Evolutionary conservation across 495 filamentous ascomycete genomes (phyloP).

Genomic region (Bacidia rubella): DNA sequence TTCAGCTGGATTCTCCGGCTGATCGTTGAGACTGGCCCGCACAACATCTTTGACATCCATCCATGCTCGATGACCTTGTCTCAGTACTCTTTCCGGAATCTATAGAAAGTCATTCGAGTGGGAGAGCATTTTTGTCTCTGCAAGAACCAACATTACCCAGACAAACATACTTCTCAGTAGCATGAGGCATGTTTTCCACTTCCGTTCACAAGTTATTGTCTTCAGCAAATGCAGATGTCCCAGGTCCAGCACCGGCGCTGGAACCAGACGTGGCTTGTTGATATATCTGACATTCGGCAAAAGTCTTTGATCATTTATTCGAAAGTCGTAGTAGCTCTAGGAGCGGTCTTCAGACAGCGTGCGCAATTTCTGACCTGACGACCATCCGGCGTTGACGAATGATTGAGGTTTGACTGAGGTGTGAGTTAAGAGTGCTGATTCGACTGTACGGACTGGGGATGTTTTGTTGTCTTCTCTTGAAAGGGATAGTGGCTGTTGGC

Average conservation of each 20-base stretch:
- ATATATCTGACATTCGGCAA: conserved; percentile 3
- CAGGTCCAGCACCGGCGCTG: conserved; percentile 1
- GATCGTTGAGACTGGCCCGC: conserved; percentile 1
- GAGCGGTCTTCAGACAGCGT: too few species aligned
- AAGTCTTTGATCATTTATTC: background rate
- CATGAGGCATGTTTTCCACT: background rate
- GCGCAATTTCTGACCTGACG: too few species aligned
- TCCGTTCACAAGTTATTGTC: background rate
- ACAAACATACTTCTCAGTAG: background rate
- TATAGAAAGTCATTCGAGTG: background rate
- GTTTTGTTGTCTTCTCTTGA: too few species aligned
- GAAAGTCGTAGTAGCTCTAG: background rate
- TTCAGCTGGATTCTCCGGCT: conserved; percentile 2
- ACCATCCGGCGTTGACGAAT: too few species aligned
- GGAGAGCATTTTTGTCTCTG: background rate
- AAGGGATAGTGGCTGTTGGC: too few species aligned
- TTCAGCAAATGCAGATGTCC: conserved; percentile 1
- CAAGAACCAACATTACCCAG: background rate
- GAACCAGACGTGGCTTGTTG: background rate
- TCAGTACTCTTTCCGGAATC: background rate
- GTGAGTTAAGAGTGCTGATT: too few species aligned
- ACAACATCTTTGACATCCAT: conserved; percentile 1
- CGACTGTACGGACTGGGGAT: too few species aligned
- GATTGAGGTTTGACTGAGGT: too few species aligned
- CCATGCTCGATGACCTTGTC: background rate